phyloP scores from a whole-genome alignment of 805 yeast genomes.

The Spathaspora passalidarum region DNA sequence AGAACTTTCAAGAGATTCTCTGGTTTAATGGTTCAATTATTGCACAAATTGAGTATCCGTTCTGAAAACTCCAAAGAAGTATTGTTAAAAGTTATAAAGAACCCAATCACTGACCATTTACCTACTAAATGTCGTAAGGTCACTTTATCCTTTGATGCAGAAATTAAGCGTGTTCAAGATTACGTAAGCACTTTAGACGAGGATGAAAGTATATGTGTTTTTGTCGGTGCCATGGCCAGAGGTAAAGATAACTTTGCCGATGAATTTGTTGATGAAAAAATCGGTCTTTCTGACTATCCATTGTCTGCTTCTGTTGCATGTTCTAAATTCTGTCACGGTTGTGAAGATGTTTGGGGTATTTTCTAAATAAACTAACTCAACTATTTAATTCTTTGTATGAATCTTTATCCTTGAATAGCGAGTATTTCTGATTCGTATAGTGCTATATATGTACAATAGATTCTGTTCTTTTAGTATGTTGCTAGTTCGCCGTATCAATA shows the following conservation, averaged over 20 bases:
- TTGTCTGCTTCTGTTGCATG: constrained; percentile 97
- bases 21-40: constrained; percentile 94
- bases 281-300: constrained; percentile 93
- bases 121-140: constrained; percentile 95
- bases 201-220: constrained; percentile 94
- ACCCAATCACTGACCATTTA: constrained; percentile 94
- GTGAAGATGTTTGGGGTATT: constrained; percentile 97
- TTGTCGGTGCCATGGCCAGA: constrained; percentile 99
- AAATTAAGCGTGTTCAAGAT: constrained; percentile 83
- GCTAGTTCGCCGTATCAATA: no score
- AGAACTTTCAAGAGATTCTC: constrained; percentile 97
- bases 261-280: constrained; percentile 93
- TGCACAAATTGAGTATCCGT: constrained; percentile 88
- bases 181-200: constrained; percentile 75
- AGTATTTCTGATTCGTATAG: no score
- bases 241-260: constrained; percentile 98
- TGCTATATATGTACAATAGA: no score
- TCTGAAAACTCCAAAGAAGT: constrained; percentile 95
- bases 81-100: constrained; percentile 88
- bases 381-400: background rate
- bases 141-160: constrained; percentile 90
- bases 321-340: constrained; percentile 96
- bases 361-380: constrained; percentile 12
- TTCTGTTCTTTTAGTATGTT: no score
- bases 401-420: no score